Conservation (phyloP, 1,284 basidiomycete species). For the Mycosarcoma mackinlayi region DNA sequence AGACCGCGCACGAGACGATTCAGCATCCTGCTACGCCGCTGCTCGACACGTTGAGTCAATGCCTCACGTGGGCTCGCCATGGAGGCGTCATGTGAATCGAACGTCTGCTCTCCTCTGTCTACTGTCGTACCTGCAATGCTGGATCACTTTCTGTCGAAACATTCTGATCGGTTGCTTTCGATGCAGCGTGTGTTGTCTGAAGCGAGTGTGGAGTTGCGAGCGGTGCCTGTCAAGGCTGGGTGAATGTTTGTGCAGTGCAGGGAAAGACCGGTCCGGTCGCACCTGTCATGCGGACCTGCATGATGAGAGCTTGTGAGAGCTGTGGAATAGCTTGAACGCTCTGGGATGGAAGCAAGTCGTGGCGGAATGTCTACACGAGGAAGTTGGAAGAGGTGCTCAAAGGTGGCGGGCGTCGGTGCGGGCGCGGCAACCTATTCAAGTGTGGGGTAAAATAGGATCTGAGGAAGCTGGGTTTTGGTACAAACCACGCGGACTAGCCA, state of each 20-base stretch:
- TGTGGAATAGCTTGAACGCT: no score
- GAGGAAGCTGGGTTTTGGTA: not conserved
- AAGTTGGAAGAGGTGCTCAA: not conserved
- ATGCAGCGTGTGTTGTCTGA: not conserved
- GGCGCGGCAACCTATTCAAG: constrained; percentile 18
- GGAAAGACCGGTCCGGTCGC: constrained; percentile 19
- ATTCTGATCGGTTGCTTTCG: no score
- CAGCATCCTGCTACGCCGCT: constrained; percentile 39
- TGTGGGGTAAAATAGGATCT: constrained; percentile 15
- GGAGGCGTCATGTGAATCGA: constrained; percentile 13
- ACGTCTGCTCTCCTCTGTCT: no score
- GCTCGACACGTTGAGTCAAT: constrained; percentile 33
- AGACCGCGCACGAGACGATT: constrained; percentile 2
- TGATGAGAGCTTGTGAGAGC: no score
- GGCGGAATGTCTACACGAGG: not conserved
- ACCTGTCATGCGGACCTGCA: no score
- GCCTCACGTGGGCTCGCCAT: constrained; percentile 33
- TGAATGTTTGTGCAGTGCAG: no score
- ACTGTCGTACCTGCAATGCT: no score
- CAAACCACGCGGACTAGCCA: not conserved
- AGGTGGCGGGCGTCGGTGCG: constrained; percentile 9
- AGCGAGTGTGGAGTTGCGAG: not conserved
- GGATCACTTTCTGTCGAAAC: no score
- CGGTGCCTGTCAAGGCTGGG: no score
- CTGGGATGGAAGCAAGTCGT: no score